These are phyloP conservation scores for Stachybotrys chlorohalonatus DNA, from an alignment of 2,329 filamentous ascomycete genomes.

Conservation along the genomic window DNA sequence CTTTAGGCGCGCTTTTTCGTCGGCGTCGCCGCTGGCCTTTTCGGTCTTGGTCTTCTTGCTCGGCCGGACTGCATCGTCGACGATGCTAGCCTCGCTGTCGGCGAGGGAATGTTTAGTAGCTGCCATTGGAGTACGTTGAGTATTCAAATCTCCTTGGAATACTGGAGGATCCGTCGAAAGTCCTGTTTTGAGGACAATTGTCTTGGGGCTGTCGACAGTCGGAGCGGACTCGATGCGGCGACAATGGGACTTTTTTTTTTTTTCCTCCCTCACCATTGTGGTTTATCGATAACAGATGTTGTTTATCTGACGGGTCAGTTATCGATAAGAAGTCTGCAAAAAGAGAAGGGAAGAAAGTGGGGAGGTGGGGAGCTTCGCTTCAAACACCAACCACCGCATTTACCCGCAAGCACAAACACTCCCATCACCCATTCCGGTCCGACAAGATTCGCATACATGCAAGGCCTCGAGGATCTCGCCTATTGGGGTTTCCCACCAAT, in stretches of 20 bases:
- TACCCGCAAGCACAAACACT: not conserved
- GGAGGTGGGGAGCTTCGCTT: not conserved
- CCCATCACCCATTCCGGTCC: no score
- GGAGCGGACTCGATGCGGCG: no score
- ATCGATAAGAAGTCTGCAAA: not conserved
- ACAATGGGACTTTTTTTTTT: not conserved
- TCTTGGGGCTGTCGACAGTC: no score
- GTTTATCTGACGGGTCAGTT: not conserved
- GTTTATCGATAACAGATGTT: not conserved
- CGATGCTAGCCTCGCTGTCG: slow-evolving; percentile 20
- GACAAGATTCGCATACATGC: not conserved
- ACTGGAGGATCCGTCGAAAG: no score
- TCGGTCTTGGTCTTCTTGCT: slow-evolving; percentile 31
- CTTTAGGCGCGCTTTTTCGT: slow-evolving; percentile 25
- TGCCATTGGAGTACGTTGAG: slow-evolving; percentile 18
- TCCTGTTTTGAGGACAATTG: no score
- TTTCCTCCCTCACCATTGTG: not conserved
- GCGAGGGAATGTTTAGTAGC: slow-evolving; percentile 29
- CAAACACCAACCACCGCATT: not conserved
- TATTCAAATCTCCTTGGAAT: no score
- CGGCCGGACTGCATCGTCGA: slow-evolving; percentile 16
- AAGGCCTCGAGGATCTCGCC: not conserved
- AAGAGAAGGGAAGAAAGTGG: not conserved
- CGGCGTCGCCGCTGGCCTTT: slow-evolving; percentile 14
- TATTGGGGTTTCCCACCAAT: not conserved